Percentiles rank a stretch among this genome's conserved stretches.
phyloP scores from a whole-genome alignment of 345 rosid species.

The Salix koriyanagi region DNA sequence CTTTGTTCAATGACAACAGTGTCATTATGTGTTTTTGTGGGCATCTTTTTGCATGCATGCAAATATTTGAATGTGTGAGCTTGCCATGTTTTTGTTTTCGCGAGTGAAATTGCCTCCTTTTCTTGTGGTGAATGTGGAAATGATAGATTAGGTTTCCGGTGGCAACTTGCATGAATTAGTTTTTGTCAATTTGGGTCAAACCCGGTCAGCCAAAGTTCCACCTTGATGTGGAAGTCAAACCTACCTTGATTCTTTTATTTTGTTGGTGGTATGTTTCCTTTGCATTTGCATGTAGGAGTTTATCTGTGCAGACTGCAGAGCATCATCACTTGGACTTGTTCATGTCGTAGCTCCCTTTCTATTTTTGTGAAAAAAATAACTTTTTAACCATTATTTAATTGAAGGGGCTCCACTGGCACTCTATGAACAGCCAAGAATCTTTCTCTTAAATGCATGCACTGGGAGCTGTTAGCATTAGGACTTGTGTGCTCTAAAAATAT shows the following conservation, averaged over 20 bases:
- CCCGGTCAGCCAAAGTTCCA: neutral
- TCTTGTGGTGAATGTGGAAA: neutral
- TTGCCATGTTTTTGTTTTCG: neutral
- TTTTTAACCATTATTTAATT: neutral
- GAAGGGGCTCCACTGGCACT: neutral
- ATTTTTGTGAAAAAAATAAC: neutral
- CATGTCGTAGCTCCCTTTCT: neutral
- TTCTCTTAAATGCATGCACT: neutral
- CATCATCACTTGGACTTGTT: neutral
- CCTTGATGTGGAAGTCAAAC: neutral
- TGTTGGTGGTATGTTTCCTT: neutral
- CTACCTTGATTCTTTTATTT: neutral
- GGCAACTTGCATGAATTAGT: neutral
- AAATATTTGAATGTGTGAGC: neutral
- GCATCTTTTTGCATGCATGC: neutral
- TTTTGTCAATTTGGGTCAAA: neutral
- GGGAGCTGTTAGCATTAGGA: neutral
- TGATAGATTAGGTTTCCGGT: neutral
- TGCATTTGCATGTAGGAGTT: neutral
- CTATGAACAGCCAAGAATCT: neutral
- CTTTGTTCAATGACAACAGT: neutral
- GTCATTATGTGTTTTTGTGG: neutral
- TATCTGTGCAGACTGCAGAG: neutral
- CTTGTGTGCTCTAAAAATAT: no score
- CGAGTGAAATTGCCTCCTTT: neutral